phyloP scores from a whole-genome alignment of 768 basidiomycete genomes.

The Lentinus brumalis region DNA sequence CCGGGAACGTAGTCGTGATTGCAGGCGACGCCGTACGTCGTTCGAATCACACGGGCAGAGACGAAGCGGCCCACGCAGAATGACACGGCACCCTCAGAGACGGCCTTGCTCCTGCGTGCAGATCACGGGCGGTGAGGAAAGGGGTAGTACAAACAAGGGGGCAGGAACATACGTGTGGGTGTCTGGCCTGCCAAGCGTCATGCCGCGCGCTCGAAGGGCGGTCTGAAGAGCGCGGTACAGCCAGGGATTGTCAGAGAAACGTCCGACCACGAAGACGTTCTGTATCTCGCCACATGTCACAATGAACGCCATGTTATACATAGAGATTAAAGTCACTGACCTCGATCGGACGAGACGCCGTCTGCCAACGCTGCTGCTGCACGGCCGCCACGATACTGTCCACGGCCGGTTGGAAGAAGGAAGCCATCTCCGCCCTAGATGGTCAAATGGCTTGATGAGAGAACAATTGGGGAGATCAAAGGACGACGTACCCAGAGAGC shows the following conservation, averaged over 20 bases:
- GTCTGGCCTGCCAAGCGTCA: slow-evolving; percentile 72
- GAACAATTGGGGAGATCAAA: neutral
- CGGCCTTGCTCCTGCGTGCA: slow-evolving; percentile 45
- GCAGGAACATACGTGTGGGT: slow-evolving; percentile 61
- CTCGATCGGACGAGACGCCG: slow-evolving; percentile 5
- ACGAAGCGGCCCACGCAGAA: slow-evolving; percentile 51
- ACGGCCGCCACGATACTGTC: slow-evolving; percentile 34
- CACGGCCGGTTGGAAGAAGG: slow-evolving; percentile 48
- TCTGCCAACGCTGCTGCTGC: slow-evolving; percentile 8
- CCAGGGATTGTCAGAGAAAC: slow-evolving; percentile 83
- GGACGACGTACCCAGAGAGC: slow-evolving; percentile 37
- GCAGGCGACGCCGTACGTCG: slow-evolving; percentile 50
- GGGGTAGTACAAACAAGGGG: too few species aligned
- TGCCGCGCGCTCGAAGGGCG: slow-evolving; percentile 50
- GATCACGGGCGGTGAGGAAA: neutral
- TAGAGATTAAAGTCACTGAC: neutral
- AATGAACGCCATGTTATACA: too few species aligned
- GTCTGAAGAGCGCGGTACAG: slow-evolving; percentile 71
- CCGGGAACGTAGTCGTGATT: slow-evolving; percentile 36
- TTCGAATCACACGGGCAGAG: slow-evolving; percentile 46
- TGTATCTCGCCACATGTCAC: slow-evolving; percentile 29
- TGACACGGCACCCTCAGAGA: slow-evolving; percentile 52
- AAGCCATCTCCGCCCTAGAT: slow-evolving; percentile 40
- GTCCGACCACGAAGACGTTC: slow-evolving; percentile 81
- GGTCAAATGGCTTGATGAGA: too few species aligned